A percentile compares a stretch with the other conserved stretches of the same genome.
These are phyloP conservation scores for Astrothelium macrocarpum DNA, from an alignment of 495 filamentous ascomycete species.

Conservation along the genomic window DNA sequence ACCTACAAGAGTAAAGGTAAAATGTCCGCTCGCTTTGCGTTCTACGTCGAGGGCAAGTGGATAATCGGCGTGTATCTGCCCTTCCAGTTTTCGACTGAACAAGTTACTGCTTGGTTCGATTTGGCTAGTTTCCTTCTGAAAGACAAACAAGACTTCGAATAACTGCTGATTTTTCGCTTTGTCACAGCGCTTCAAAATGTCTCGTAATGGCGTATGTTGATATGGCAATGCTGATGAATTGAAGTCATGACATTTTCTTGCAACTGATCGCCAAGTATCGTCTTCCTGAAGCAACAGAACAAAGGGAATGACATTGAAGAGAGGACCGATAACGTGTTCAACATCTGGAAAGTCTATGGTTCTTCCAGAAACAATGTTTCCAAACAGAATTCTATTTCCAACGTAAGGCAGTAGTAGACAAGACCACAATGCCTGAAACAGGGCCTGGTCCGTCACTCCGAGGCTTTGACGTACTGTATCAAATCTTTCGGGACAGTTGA, in stretches of 20 bases:
- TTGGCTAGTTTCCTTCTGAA: constrained; percentile 46
- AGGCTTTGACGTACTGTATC: constrained; percentile 39
- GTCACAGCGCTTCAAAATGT: constrained; percentile 61
- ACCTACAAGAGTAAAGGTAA: constrained; percentile 48
- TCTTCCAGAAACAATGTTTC: constrained; percentile 62
- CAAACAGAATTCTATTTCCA: constrained; percentile 41
- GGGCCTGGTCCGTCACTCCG: constrained; percentile 63
- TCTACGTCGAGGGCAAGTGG: constrained; percentile 66
- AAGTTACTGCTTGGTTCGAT: constrained; percentile 19
- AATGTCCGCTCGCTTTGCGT: constrained; percentile 33
- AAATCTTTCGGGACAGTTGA: neutral
- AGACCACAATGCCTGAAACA: constrained; percentile 63
- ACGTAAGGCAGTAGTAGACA: constrained; percentile 41
- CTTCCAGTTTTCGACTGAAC: constrained; percentile 49
- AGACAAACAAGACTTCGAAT: constrained; percentile 82
- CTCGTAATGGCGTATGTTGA: constrained; percentile 61
- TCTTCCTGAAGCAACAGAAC: constrained; percentile 36
- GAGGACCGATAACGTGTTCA: constrained; percentile 65
- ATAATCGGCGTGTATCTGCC: constrained; percentile 49
- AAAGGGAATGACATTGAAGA: constrained; percentile 87
- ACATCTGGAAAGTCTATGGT: constrained; percentile 53
- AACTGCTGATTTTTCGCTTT: constrained; percentile 45
- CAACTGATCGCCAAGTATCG: constrained; percentile 43
- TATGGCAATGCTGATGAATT: constrained; percentile 50
- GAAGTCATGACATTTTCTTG: constrained; percentile 49